Evolutionary conservation across 306 rosid species (phyloP), one percentile per base, ranked within the genome.

Genomic region (Sindora glabra): DNA sequence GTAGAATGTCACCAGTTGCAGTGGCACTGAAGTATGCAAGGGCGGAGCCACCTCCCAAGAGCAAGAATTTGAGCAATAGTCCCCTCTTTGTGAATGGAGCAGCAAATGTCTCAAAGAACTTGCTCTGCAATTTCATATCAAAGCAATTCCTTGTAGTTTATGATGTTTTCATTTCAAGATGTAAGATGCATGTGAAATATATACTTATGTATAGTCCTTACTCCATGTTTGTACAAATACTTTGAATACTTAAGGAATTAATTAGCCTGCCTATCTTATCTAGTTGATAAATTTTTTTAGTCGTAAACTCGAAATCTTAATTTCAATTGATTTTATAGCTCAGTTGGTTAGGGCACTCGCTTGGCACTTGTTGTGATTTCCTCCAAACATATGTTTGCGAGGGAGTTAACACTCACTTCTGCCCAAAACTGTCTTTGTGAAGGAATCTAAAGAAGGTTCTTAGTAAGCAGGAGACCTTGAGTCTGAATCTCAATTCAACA

Each of bases 81-180:
- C 96, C 96, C 79, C 99, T 92, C 87, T 89, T 92, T 76, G 99
- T 83, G 81, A 92, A 92, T 56, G 99, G 99, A 46, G 94, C 99
- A 14, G 94, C 95, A 82, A 92, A 89, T 59, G 95, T 86, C 90
- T 92, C 96, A 17, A 92, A 92, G 86, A 92, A 92, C 69, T 92
- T 92, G 95, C 94, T 89, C 99, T 92, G 78, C 73, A 56, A 27
- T 49, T 69, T 21, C 66, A 45, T 38, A 11, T 51, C 57, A 44
- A 68, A 3, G 5, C 24, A 62, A 23, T 5, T 27, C 10, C 15
- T 36, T n/a, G n/a, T n/a, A n/a, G n/a, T n/a, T n/a, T n/a, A 26
- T 26, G 6, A 2, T 26, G 4, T 2, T 26, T 26, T 26, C 30
- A 26, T 26, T 26, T 16, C 6, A 8, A 16, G 2, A 5, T 8